Percentiles rank a stretch among this genome's conserved stretches.
Conservation (phyloP, 1,139 yeast genomes). For the Yamadazyma sp. region DNA sequence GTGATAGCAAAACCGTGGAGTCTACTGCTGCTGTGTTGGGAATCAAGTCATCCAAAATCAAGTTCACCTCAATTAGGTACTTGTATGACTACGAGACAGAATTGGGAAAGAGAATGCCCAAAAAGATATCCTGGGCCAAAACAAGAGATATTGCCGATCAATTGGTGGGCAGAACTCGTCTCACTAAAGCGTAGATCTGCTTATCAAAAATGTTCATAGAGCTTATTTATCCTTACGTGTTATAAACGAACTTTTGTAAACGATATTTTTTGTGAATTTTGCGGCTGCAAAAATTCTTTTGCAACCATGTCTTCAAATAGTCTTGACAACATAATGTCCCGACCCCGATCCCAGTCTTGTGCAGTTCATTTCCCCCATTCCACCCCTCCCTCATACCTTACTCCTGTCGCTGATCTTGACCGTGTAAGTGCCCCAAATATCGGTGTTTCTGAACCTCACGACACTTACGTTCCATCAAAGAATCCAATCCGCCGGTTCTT, state of each 20-base stretch:
- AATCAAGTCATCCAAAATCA: constrained; percentile 73
- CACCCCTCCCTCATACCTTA: neutral
- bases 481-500: neutral
- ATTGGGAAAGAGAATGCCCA: constrained; percentile 79
- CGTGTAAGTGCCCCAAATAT: neutral
- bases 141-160: constrained; percentile 79
- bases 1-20: constrained; percentile 34
- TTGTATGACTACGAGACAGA: constrained; percentile 88
- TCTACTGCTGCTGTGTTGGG: constrained; percentile 86
- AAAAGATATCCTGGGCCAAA: constrained; percentile 77
- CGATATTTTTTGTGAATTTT: neutral
- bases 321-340: neutral
- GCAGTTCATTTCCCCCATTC: neutral
- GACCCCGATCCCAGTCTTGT: neutral
- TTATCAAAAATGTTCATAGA: constrained; percentile 1
- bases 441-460: too few species aligned
- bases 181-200: constrained; percentile 6
- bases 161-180: constrained; percentile 69
- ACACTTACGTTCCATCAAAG: too few species aligned
- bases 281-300: constrained; percentile 2
- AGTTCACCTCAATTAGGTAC: constrained; percentile 68
- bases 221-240: neutral
- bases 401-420: neutral
- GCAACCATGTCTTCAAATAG: constrained; percentile 1
- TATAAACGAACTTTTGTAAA: neutral